Base-by-base conservation (phyloP, 106 monocot species). In the Apostasia ramifera region DNA sequence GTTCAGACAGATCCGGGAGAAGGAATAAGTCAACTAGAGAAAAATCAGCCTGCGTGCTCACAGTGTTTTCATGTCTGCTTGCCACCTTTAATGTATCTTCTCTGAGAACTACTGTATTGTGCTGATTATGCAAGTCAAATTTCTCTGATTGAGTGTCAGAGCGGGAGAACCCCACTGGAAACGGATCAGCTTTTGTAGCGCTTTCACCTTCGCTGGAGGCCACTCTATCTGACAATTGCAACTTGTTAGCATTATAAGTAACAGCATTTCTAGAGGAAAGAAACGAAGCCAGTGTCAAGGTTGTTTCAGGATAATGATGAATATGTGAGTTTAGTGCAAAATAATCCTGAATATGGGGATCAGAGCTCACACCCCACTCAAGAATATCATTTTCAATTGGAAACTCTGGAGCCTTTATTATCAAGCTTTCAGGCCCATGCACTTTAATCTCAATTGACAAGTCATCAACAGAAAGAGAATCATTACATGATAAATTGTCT, bases 341-440 rank as follows among this genome's bases (percentile, higher is more conserved):
- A 46, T 15, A 12, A 57, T 42, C 50, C 7, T 44, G 2, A 1
- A 2, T 11, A 63, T 41, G 12, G 42, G 15, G 52, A 43, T 65
- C 43, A 59, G 53, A 49, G 38, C 11, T 51, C 42, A 44, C 51
- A 12, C 58, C 49, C 42, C 14, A 40, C n/a, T 66, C 44, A 12
- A 41, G 59, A 80, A 50, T 14, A 61, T 51, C 59, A 59, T 50
- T 15, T 5, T 51, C 51, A 39, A 66, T 70, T 42, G 70, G 55
- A 63, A 74, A 78, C 5, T 76, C 75, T 11, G 75, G 75, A 8
- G 69, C 53, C 49, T 47, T 53, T 48, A 61, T 47, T 53, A 57
- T 44, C 5, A 70, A 63, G 54, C 59, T 52, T 39, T 69, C 40
- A 53, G 5, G 44, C 40, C n/a, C 47, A 37, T 51, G 55, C 11